Base-by-base conservation (phyloP, 2,329 filamentous ascomycete species). In the Helotiales sp. region DNA sequence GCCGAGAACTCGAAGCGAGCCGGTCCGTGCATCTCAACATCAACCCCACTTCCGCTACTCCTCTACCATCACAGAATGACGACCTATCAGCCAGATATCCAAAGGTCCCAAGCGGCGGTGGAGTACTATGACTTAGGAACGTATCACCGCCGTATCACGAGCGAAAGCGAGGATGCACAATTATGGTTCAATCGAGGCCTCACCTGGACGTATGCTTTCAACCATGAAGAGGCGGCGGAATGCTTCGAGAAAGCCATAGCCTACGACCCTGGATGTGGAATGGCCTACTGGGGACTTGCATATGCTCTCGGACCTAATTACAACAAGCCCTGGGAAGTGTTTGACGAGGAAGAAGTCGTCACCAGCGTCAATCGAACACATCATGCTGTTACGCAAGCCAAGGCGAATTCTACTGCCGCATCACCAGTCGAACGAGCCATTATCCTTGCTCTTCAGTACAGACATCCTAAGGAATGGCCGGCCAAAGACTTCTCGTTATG, bases 301-400 rank as follows among this genome's bases (percentile, higher is more conserved):
- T 92, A 89, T 69, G 78, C 86, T 1, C 74, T 89, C 0, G 90
- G 89, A 0, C 89, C 90, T 3, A 92, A 93, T 67, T 86, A 86
- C 71, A 90, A 93, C 74, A 91, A 92, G 67, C 85, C 89, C 0
- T 92, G 90, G 90, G 81, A 84, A 27, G 78, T 84, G 24, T 91
- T 92, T 63, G 87, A 88, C 54, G 72, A 78, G 1, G 72, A 77
- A 0, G 89, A 92, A 62, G 74, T 87, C 4, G 71, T 76, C 10
- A 71, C 67, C 0, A 81, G 78, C 0, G 74, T 88, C 6, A 68
- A 73, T 38, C 74, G 75, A 29, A 81, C 81, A 4, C 75, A 79
- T 54, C 56, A 69, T 13, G 79, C 81, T 0, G 75, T 77, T 57
- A 55, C 68, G 55, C 67, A 77, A 55, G 84, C 83, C 1, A 73